Base-by-base conservation (phyloP, 2,329 filamentous ascomycete genomes). In the Endocalyx cinctus region DNA sequence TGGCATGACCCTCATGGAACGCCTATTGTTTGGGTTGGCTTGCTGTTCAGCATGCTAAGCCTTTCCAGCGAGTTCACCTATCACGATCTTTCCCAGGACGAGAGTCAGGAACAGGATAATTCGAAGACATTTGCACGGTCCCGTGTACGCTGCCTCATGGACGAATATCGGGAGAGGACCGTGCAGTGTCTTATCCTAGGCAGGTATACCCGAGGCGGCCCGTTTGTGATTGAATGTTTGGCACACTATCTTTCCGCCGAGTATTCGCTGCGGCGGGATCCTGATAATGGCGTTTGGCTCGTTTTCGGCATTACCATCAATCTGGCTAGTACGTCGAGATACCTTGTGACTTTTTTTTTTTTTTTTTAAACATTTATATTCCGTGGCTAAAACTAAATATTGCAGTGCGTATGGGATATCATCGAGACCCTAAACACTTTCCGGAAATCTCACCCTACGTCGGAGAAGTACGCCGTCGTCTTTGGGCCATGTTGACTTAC, bases 1-100 rank as follows among this genome's bases (percentile, higher is more conserved):
- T 72, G 68, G 67, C 37, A 52, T 6, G 42, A 62, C 10, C 64
- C 63, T 4, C 35, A 46, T 3, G 43, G 42, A 0, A 56, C 54
- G 2, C 56, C 67, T 0, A 49, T 61, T 4, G 59, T 64, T 36
- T 73, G 68, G 68, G 33, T 73, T 10, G 68, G 63, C 1, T 52
- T 71, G 2, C 42, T 72, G 1, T 72, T 65, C 44, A 58, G 55
- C 5, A 69, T 72, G 4, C 49, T 72, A 27, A 62, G 61, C 31
- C 51, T 70, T 6, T 57, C 66, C 2, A 42, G 48, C 5, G 46
- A 48, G 18, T 42, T 45, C 17, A 46, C 43, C 31, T 32, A 38
- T n/a, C 35, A 37, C 14, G 37, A 40, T 13, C 17, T 37, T 2
- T 48, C 11, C 26, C 15, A 10, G 8, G 15, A 6, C 26, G 13